Base-by-base conservation (phyloP, 176 grass and related monocot species). In the Triticum timopheevii region DNA sequence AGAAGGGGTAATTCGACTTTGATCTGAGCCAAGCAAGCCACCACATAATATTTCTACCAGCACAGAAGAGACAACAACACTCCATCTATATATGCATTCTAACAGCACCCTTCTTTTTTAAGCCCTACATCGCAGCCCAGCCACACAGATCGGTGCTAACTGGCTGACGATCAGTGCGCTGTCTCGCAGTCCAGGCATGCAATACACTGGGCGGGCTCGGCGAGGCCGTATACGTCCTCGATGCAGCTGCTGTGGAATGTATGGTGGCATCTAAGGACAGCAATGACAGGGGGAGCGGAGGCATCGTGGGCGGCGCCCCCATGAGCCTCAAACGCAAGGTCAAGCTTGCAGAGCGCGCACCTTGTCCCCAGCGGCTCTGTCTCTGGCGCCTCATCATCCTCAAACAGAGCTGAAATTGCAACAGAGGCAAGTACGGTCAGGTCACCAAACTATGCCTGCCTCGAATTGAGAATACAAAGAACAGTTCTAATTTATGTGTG, bases 341-440 rank as follows among this genome's bases (percentile, higher is more conserved):
- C 93, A 4, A 95, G 74, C 79, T 89, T 87, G 88, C 93, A 95
- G 79, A 95, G 90, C 38, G 80, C 73, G 49, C 93, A 95, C 82
- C 85, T 90, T 33, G 83, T 87, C 11, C 93, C 93, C 78, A 90
- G 83, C 36, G 90, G 90, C 42, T 86, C 82, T 22, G 83, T 62
- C 24, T 69, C 76, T 76, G 78, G 87, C 0, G 11, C 38, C 1
- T 87, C 61, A 8, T 77, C 63, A 6, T 35, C 72, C 68, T 64
- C 81, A n/a, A 71, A 67, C 49, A 91, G 22, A 87, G 68, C 85
- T 91, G 80, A 84, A 87, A 91, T 87, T 74, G 47, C 10, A 84
- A 80, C 0, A n/a, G 5, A 2, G 7, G 17, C 13, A 68, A 42
- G 36, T 74, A 66, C 10, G 0, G 35, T 85, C 36, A 66, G 50